These are phyloP conservation scores for Bryoglossum gracile DNA, from an alignment of 495 filamentous ascomycete species.

Conservation along the genomic window DNA sequence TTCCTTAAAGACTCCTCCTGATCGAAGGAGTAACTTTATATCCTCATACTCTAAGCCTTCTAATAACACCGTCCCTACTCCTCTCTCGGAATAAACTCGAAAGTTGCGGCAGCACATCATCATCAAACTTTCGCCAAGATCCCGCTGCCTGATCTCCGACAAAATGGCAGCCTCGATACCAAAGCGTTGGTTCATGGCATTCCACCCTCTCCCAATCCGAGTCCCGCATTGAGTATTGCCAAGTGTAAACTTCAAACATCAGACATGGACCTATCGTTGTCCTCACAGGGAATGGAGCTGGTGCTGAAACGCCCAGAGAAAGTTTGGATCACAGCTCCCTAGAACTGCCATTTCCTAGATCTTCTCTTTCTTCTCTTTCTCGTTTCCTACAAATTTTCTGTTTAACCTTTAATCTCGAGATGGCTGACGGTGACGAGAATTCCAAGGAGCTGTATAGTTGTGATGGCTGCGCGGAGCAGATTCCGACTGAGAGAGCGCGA, in stretches of 20 bases:
- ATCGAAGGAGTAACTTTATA: too few relatives aligned
- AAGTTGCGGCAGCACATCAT: too few relatives aligned
- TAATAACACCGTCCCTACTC: too few relatives aligned
- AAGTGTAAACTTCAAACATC: neutral
- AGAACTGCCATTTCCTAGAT: neutral
- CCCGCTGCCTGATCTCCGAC: too few relatives aligned
- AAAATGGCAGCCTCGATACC: neutral
- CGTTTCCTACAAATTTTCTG: neutral
- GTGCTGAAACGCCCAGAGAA: neutral
- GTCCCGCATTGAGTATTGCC: neutral
- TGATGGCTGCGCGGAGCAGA: constrained; percentile 4
- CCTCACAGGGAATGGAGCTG: neutral
- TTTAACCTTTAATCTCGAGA: neutral
- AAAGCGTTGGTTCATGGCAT: neutral
- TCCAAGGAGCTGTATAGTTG: constrained; percentile 6
- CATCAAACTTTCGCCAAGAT: too few relatives aligned
- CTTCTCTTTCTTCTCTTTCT: neutral
- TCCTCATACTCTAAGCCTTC: too few relatives aligned
- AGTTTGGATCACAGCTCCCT: neutral
- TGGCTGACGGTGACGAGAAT: neutral
- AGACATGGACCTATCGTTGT: too few relatives aligned
- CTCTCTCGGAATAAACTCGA: too few relatives aligned
- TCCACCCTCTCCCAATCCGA: too few relatives aligned
- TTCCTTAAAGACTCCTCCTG: too few relatives aligned
- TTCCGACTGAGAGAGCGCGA: constrained; percentile 4